These are phyloP conservation scores for Solanum aculeatissimum DNA, from an alignment of 305 asterid genomes.

Conservation along the genomic window DNA sequence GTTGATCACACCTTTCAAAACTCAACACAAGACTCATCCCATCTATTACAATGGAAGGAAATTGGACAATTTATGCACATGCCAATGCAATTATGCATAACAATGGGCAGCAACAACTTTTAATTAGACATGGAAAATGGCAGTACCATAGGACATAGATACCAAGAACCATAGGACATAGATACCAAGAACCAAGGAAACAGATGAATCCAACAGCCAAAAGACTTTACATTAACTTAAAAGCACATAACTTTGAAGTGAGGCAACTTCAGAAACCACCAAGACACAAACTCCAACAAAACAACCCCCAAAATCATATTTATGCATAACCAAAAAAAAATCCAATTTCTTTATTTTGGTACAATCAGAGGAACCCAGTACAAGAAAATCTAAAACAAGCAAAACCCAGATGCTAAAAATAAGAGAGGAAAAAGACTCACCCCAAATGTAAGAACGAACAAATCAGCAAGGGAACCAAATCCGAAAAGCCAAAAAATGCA, in stretches of 20 bases:
- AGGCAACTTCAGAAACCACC: not conserved
- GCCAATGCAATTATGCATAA: not conserved
- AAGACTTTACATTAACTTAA: not conserved
- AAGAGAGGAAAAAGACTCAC: not conserved
- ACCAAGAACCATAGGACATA: not conserved
- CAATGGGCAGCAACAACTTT: not conserved
- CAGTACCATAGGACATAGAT: not conserved
- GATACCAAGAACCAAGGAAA: not conserved
- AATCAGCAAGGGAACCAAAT: not conserved
- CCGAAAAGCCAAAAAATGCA: not conserved
- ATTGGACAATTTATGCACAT: not conserved
- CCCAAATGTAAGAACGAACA: not conserved
- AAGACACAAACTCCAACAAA: not conserved
- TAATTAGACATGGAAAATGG: not conserved
- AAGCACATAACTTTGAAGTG: not conserved
- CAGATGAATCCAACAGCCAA: not conserved
- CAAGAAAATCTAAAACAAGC: not conserved
- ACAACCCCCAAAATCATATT: not conserved
- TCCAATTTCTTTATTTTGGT: not conserved
- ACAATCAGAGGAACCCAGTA: not conserved
- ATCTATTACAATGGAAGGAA: not conserved
- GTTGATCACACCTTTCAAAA: too few relatives aligned
- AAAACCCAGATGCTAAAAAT: not conserved
- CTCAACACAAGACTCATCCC: too few relatives aligned
- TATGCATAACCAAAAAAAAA: not conserved